Evolutionary conservation across 306 rosid genomes (phyloP).

Genomic region (Trichosanthes truncata): DNA sequence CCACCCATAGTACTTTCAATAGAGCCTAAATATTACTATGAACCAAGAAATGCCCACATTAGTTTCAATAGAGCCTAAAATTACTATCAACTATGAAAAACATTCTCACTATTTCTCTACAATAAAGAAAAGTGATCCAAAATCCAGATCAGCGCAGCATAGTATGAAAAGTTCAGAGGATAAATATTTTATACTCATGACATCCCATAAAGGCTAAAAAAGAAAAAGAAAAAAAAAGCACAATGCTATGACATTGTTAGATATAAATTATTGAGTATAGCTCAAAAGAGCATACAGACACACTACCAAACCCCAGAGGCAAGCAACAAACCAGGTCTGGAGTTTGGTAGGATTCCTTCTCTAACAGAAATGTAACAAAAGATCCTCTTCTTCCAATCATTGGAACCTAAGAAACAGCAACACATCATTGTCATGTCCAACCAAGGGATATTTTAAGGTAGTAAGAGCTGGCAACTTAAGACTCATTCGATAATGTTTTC

Average conservation of each 20-base stretch:
- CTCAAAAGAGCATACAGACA: neutral
- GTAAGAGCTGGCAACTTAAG: neutral
- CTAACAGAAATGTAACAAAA: neutral
- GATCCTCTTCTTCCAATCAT: neutral
- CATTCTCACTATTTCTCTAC: no score
- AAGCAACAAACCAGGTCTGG: neutral
- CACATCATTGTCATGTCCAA: neutral
- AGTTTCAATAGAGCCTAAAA: no score
- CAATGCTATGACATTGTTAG: neutral
- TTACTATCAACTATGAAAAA: no score
- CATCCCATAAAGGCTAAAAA: neutral
- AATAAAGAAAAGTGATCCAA: neutral
- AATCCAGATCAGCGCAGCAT: neutral
- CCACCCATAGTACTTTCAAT: no score
- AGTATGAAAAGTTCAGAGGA: neutral
- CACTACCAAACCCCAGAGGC: neutral
- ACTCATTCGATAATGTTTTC: neutral
- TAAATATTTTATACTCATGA: neutral
- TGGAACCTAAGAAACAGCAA: neutral
- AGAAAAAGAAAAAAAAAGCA: neutral
- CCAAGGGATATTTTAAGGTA: neutral
- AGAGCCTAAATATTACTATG: no score
- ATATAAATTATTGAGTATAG: neutral
- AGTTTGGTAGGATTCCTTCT: neutral
- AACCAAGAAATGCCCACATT: no score